Percentiles rank a stretch among this genome's conserved stretches.
Conservation (phyloP, 805 yeast species). For the Wickerhamiella galacta region DNA sequence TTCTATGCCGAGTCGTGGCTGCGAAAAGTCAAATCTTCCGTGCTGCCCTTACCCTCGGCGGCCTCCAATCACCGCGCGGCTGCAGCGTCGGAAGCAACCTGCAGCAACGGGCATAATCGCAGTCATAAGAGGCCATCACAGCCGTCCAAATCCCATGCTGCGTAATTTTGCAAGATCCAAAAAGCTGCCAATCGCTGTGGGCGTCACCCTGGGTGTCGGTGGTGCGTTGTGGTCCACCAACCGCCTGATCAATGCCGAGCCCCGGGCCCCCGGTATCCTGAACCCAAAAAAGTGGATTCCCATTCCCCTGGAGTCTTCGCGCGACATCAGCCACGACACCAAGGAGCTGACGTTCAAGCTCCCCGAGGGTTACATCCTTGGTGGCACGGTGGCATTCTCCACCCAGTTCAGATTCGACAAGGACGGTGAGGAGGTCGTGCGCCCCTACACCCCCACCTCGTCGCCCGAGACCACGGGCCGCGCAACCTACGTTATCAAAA, state of each 20-base stretch:
- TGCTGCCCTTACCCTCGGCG: too few species aligned
- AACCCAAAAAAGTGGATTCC: neutral
- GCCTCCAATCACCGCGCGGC: too few species aligned
- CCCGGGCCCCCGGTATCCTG: neutral
- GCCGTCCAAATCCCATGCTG: too few species aligned
- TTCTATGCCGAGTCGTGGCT: too few species aligned
- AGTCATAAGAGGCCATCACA: too few species aligned
- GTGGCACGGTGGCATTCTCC: constrained; percentile 60
- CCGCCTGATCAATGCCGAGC: neutral
- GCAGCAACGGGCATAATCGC: too few species aligned
- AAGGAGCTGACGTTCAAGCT: neutral
- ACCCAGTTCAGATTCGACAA: constrained; percentile 65
- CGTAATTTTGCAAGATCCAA: constrained; percentile 4
- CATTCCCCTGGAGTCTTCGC: constrained; percentile 13
- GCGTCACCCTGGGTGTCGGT: constrained; percentile 30
- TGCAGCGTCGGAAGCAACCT: too few species aligned
- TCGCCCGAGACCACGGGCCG: constrained; percentile 52
- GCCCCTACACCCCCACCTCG: constrained; percentile 65
- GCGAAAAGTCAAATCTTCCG: too few species aligned
- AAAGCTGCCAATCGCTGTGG: constrained; percentile 12
- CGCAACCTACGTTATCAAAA: constrained; percentile 62
- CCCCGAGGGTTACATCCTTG: constrained; percentile 44
- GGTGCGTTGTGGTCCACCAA: constrained; percentile 19
- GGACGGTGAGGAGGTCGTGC: constrained; percentile 60
- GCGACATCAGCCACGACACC: constrained; percentile 1